Percentiles rank a stretch among this genome's conserved stretches.
Conservation (phyloP, 2,329 filamentous ascomycete species). For the Passalora sequoiae region DNA sequence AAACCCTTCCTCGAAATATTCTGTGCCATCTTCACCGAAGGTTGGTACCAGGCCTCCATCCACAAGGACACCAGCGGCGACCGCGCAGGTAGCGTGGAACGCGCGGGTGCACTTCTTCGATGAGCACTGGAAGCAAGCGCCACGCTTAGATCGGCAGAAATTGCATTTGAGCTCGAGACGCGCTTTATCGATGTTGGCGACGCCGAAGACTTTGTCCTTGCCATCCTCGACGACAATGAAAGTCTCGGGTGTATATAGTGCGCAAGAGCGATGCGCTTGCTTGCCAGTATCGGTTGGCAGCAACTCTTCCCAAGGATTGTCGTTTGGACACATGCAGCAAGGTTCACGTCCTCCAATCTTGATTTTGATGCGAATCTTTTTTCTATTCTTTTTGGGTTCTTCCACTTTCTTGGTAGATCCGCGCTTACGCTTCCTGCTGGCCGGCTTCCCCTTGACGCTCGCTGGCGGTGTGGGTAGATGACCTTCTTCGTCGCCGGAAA, state of each 20-base stretch:
- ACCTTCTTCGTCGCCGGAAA: slow-evolving; percentile 47
- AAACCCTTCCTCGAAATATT: slow-evolving; percentile 87
- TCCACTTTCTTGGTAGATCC: slow-evolving; percentile 46
- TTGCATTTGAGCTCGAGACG: slow-evolving; percentile 89
- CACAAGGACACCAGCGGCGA: slow-evolving; percentile 84
- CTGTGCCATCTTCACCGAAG: slow-evolving; percentile 81
- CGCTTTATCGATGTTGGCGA: slow-evolving; percentile 76
- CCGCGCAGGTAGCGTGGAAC: slow-evolving; percentile 92
- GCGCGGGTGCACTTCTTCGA: slow-evolving; percentile 88
- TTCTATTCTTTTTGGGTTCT: slow-evolving; percentile 58
- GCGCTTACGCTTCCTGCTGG: slow-evolving; percentile 63
- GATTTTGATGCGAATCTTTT: slow-evolving; percentile 71
- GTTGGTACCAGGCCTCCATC: slow-evolving; percentile 82
- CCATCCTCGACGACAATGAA: slow-evolving; percentile 68
- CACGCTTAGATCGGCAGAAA: slow-evolving; percentile 87
- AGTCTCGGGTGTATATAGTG: slow-evolving; percentile 86
- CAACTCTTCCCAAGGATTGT: slow-evolving; percentile 75
- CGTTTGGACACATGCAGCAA: slow-evolving; percentile 88
- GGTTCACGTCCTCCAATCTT: slow-evolving; percentile 69
- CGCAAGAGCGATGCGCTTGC: slow-evolving; percentile 82
- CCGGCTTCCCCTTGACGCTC: slow-evolving; percentile 62
- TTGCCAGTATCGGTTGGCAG: slow-evolving; percentile 81
- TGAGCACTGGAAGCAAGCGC: slow-evolving; percentile 96
- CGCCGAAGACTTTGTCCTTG: slow-evolving; percentile 69
- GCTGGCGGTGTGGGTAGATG: slow-evolving; percentile 75